A percentile compares a stretch with the other conserved stretches of the same genome.
Conservation (phyloP, 1,284 basidiomycete species). For the Fomitopsis schrenkii region DNA sequence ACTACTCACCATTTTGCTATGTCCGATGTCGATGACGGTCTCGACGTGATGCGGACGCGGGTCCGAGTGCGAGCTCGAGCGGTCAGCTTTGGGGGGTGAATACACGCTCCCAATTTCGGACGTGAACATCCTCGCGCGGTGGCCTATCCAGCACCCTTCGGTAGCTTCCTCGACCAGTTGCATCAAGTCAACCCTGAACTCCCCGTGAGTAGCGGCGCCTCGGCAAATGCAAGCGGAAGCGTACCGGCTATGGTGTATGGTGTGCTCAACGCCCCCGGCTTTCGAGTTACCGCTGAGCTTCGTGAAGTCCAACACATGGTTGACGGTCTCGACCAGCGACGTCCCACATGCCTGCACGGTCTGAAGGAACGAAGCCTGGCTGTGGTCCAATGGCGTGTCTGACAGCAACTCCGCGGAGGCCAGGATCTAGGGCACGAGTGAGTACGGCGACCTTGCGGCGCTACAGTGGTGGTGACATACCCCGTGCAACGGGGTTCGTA, state of each 20-base stretch:
- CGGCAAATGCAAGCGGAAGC: conserved; percentile 19
- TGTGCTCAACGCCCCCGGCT: conserved; percentile 69
- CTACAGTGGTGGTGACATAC: conserved; percentile 34
- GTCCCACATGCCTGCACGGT: conserved; percentile 87
- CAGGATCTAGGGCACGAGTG: conserved; percentile 54
- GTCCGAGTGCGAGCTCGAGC: conserved; percentile 33
- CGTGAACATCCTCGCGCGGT: conserved; percentile 74
- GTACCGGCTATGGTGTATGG: conserved; percentile 66
- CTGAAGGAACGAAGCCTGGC: conserved; percentile 85
- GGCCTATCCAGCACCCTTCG: conserved; percentile 94
- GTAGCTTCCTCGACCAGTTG: conserved; percentile 93
- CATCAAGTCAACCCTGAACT: conserved; percentile 74
- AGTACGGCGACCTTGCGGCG: conserved; percentile 1
- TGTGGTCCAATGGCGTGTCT: conserved; percentile 78
- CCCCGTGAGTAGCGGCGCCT: neutral
- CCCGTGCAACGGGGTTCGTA: conserved; percentile 87
- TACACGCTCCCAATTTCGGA: conserved; percentile 91
- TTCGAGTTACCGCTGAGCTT: conserved; percentile 90
- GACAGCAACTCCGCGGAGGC: conserved; percentile 87
- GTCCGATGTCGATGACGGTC: conserved; percentile 85
- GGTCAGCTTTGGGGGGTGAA: conserved; percentile 67
- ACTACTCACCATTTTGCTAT: conserved; percentile 55
- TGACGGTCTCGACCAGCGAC: conserved; percentile 85
- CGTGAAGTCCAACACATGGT: conserved; percentile 96
- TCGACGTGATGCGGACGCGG: conserved; percentile 56